Evolutionary conservation across 208 protist genomes (phyloP).

Genomic region (Trypanosoma lewisi): DNA sequence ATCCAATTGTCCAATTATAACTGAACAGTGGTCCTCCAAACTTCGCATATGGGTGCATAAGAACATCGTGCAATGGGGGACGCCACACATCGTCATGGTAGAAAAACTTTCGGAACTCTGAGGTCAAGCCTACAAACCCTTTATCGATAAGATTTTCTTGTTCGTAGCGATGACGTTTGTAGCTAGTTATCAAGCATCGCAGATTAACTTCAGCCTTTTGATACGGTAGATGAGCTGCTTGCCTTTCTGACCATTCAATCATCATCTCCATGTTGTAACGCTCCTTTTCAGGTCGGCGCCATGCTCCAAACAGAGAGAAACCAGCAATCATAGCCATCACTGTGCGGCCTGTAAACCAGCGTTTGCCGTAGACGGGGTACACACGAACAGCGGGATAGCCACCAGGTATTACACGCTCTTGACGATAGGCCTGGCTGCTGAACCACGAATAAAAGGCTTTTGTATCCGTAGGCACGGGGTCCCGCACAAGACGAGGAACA

Average conservation of each 20-base stretch:
- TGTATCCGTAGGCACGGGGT: constrained; percentile 84
- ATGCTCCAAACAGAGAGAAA: constrained; percentile 85
- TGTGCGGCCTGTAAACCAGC: constrained; percentile 87
- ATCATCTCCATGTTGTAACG: constrained; percentile 91
- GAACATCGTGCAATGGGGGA: constrained; percentile 80
- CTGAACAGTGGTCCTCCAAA: constrained; percentile 81
- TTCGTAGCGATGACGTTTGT: constrained; percentile 88
- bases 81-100: constrained; percentile 93
- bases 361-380: constrained; percentile 90
- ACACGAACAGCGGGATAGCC: constrained; percentile 84
- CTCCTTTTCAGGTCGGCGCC: constrained; percentile 82
- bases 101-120: constrained; percentile 91
- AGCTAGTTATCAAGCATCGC: constrained; percentile 68
- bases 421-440: constrained; percentile 87
- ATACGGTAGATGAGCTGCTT: constrained; percentile 81
- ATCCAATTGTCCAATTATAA: constrained; percentile 91
- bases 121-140: constrained; percentile 88
- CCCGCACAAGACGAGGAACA: constrained; percentile 57
- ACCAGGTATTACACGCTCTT: constrained; percentile 85
- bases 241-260: constrained; percentile 83
- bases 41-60: constrained; percentile 86
- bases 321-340: constrained; percentile 82
- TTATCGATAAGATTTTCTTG: constrained; percentile 89
- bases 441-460: constrained; percentile 91
- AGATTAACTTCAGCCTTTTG: constrained; percentile 86